Evolutionary conservation across 768 basidiomycete species (phyloP).

Genomic region (Peribolospora baueri): DNA sequence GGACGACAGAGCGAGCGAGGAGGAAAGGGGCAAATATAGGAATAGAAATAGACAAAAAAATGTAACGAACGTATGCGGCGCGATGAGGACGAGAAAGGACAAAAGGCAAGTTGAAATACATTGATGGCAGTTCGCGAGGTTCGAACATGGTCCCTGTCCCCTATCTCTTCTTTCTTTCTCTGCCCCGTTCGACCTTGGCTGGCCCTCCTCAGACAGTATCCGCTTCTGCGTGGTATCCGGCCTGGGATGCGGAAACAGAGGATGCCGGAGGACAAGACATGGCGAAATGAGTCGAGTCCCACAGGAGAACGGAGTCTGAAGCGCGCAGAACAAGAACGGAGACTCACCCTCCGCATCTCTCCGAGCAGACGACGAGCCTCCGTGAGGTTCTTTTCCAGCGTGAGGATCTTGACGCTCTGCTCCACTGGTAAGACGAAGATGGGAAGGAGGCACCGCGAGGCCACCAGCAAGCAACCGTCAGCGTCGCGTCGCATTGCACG

Average conservation of each 20-base stretch:
- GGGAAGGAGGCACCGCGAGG: too few relatives aligned
- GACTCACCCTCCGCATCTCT: slow-evolving; percentile 8
- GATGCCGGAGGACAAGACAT: too few relatives aligned
- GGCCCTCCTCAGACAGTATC: not conserved
- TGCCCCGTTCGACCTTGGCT: not conserved
- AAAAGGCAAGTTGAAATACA: not conserved
- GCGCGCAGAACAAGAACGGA: too few relatives aligned
- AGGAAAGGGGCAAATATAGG: too few relatives aligned
- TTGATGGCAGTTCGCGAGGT: not conserved
- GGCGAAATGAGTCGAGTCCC: too few relatives aligned
- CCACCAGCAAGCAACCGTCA: too few relatives aligned
- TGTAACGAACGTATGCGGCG: not conserved
- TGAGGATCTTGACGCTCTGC: slow-evolving; percentile 94
- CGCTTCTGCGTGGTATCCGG: slow-evolving; percentile 1
- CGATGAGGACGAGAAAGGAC: not conserved
- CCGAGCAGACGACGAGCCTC: slow-evolving; percentile 11
- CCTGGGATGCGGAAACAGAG: too few relatives aligned
- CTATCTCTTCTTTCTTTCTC: not conserved
- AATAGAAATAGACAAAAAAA: not conserved
- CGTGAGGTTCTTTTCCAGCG: slow-evolving; percentile 80
- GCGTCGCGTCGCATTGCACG: too few relatives aligned
- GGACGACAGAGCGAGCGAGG: too few relatives aligned
- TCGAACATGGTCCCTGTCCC: not conserved
- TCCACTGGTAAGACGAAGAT: slow-evolving; percentile 31
- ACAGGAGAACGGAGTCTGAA: too few relatives aligned